Conservation (phyloP, 768 basidiomycete genomes). For the Phanerochaete sordida region DNA sequence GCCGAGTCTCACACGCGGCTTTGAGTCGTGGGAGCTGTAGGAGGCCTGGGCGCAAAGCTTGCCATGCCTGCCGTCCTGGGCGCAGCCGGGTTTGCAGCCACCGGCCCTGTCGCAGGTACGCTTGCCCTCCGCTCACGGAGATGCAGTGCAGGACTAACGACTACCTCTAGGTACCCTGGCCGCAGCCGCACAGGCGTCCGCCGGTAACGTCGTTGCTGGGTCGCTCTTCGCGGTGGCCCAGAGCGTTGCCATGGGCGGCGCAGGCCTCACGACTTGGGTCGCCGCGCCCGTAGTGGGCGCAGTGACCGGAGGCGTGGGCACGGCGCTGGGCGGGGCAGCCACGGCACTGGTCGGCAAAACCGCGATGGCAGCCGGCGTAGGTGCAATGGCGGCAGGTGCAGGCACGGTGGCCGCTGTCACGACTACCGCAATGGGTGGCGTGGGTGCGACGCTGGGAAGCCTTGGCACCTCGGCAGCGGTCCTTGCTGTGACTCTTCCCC, state of each 20-base stretch:
- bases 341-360: too few relatives aligned
- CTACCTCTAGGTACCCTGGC: constrained; percentile 9
- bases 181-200: constrained; percentile 5
- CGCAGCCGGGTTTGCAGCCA: not conserved
- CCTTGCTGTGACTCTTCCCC: too few relatives aligned
- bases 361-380: too few relatives aligned
- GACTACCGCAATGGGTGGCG: too few relatives aligned
- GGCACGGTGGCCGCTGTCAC: too few relatives aligned
- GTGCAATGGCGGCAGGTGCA: too few relatives aligned
- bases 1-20: not conserved
- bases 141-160: not conserved
- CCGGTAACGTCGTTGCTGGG: constrained; percentile 11
- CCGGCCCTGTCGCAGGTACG: constrained; percentile 8
- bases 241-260: constrained; percentile 12
- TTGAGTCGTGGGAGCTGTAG: not conserved
- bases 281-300: too few relatives aligned
- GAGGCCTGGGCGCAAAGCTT: not conserved
- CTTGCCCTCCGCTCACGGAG: not conserved
- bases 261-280: too few relatives aligned
- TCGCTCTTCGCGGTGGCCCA: constrained; percentile 7
- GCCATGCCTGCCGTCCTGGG: not conserved
- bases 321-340: too few relatives aligned
- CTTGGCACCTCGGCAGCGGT: too few relatives aligned
- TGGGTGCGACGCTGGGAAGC: too few relatives aligned
- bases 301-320: too few relatives aligned